These are phyloP conservation scores for Phytopythium vexans DNA, from an alignment of 352 stramenopile genomes.

Conservation along the genomic window DNA sequence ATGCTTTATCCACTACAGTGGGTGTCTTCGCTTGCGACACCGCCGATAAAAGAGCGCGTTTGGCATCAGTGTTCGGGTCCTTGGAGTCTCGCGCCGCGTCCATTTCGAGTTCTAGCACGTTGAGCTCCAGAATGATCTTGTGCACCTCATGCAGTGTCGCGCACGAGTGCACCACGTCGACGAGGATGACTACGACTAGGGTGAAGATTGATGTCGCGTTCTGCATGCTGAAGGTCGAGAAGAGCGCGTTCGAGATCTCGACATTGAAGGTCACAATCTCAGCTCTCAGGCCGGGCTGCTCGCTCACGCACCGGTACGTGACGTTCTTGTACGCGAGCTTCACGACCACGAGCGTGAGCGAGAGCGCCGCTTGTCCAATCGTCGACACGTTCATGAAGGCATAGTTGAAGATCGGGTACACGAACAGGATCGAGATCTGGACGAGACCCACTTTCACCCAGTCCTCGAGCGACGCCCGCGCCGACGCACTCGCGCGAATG, in stretches of 20 bases:
- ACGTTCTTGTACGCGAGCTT: constrained; percentile 34
- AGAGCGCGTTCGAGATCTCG: constrained; percentile 46
- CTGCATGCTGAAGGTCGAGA: constrained; percentile 36
- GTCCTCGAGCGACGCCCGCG: constrained; percentile 2
- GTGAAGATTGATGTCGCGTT: constrained; percentile 28
- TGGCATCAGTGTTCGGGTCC: neutral
- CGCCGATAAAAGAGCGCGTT: too few species aligned
- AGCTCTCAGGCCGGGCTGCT: constrained; percentile 20
- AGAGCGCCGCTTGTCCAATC: constrained; percentile 11
- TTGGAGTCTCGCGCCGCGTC: neutral
- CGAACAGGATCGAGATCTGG: constrained; percentile 6
- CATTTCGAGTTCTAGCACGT: neutral
- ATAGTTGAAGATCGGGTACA: constrained; percentile 20
- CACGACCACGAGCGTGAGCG: constrained; percentile 20
- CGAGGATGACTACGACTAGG: constrained; percentile 12
- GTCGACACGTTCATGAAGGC: constrained; percentile 11
- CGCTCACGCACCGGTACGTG: constrained; percentile 11
- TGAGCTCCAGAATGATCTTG: constrained; percentile 4
- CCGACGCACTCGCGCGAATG: constrained; percentile 3
- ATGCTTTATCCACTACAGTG: too few species aligned
- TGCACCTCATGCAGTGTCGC: constrained; percentile 13
- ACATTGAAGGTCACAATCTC: constrained; percentile 40
- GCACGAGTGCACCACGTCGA: constrained; percentile 15
- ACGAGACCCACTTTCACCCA: constrained; percentile 4
- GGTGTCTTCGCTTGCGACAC: too few species aligned